A percentile compares a stretch with the other conserved stretches of the same genome.
These are phyloP conservation scores for Scorias spongiosa DNA, from an alignment of 2,329 filamentous ascomycete species.

Conservation along the genomic window DNA sequence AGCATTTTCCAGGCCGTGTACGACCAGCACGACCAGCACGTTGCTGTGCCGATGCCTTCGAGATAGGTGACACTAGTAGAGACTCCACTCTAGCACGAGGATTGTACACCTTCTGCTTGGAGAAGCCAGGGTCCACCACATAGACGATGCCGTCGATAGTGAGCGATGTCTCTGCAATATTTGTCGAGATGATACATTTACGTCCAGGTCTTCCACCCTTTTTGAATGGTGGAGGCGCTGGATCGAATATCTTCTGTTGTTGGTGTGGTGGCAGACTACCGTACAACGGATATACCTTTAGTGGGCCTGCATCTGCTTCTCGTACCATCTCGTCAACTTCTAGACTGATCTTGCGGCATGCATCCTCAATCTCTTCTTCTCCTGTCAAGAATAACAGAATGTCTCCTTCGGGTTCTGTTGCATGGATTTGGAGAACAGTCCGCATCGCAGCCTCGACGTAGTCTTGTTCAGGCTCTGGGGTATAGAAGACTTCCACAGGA, in stretches of 20 bases:
- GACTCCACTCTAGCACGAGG: slow-evolving; percentile 93
- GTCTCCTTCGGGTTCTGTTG: slow-evolving; percentile 80
- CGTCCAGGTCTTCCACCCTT: slow-evolving; percentile 74
- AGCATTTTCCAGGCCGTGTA: slow-evolving; percentile 96
- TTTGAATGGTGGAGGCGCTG: slow-evolving; percentile 57
- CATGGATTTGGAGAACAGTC: slow-evolving; percentile 93
- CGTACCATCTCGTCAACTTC: slow-evolving; percentile 84
- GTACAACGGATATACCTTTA: slow-evolving; percentile 86
- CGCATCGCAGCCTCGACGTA: slow-evolving; percentile 92
- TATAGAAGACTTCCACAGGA: slow-evolving; percentile 97
- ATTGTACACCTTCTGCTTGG: slow-evolving; percentile 99
- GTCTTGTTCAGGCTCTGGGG: slow-evolving; percentile 85
- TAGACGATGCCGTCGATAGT: slow-evolving; percentile 99
- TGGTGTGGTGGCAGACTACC: slow-evolving; percentile 82
- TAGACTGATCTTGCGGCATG: slow-evolving; percentile 75
- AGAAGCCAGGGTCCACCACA: slow-evolving; percentile 97
- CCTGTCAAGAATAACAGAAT: slow-evolving; percentile 90
- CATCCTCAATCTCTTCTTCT: slow-evolving; percentile 97
- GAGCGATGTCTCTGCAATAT: slow-evolving; percentile 93
- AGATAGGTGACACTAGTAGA: slow-evolving; percentile 91
- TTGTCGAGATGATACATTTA: slow-evolving; percentile 88
- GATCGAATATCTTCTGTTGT: slow-evolving; percentile 91
- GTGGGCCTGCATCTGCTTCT: slow-evolving; percentile 79
- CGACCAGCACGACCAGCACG: slow-evolving; percentile 97
- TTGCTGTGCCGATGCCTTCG: slow-evolving; percentile 92